These are phyloP conservation scores for Boletus rubropictus DNA, from an alignment of 768 basidiomycete genomes.

Conservation along the genomic window DNA sequence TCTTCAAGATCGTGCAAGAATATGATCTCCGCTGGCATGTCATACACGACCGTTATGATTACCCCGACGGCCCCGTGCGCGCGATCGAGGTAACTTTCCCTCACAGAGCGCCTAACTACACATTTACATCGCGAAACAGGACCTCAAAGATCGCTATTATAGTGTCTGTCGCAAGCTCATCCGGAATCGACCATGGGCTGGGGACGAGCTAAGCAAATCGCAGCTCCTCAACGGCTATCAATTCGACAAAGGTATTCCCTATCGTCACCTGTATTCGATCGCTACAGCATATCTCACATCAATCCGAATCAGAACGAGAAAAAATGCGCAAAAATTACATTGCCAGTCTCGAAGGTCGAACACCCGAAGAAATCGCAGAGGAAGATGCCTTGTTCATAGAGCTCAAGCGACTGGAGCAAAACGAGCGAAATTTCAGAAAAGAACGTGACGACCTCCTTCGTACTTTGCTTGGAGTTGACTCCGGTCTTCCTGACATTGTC, in stretches of 20 bases:
- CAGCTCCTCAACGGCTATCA: conserved; percentile 64
- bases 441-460: conserved; percentile 86
- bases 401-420: conserved; percentile 92
- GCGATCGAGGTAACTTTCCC: conserved; percentile 58
- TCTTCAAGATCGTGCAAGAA: conserved; percentile 72
- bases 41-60: conserved; percentile 86
- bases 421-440: conserved; percentile 78
- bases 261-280: not conserved
- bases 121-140: conserved; percentile 34
- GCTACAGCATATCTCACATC: not conserved
- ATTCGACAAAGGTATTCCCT: conserved; percentile 78
- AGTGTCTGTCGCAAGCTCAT: conserved; percentile 85
- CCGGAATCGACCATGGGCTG: conserved; percentile 76
- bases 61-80: conserved; percentile 45
- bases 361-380: conserved; percentile 83
- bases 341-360: conserved; percentile 79
- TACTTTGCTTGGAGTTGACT: conserved; percentile 80
- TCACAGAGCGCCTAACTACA: not conserved
- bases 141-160: conserved; percentile 92
- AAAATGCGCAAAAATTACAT: conserved; percentile 84
- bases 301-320: conserved; percentile 64
- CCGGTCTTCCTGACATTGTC: conserved; percentile 69
- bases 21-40: conserved; percentile 90
- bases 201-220: conserved; percentile 69
- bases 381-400: conserved; percentile 94